phyloP scores from a whole-genome alignment of 371 early-diverging fungal genomes.

The Parasitella parasitica region DNA sequence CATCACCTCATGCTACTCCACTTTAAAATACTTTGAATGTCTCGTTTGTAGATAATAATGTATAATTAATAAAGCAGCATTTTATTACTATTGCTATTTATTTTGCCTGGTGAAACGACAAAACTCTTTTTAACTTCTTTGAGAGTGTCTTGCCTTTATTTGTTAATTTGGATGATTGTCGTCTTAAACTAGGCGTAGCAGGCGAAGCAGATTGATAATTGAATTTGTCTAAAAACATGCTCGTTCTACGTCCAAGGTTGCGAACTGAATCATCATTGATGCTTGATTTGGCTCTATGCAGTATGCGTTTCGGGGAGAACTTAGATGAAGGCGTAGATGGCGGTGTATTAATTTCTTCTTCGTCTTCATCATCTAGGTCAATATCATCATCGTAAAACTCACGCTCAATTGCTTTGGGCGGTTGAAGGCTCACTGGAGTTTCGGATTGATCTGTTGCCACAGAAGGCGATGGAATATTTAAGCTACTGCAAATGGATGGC shows the following conservation, averaged over 20 bases:
- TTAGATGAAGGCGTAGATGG: constrained; percentile 1
- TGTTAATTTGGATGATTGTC: constrained; percentile 19
- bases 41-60: not conserved
- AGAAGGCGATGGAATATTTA: not conserved
- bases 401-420: not conserved
- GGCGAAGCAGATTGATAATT: not conserved
- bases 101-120: constrained; percentile 19
- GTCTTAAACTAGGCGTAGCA: constrained; percentile 7
- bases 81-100: not conserved
- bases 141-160: constrained; percentile 19
- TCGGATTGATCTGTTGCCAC: not conserved
- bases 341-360: not conserved
- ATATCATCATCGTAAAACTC: constrained; percentile 9
- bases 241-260: constrained; percentile 14
- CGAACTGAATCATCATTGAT: constrained; percentile 13
- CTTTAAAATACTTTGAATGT: not conserved
- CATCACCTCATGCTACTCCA: not conserved
- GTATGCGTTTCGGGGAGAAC: constrained; percentile 16
- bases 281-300: constrained; percentile 16
- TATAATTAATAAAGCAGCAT: not conserved
- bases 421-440: not conserved
- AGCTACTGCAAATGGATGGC: not conserved
- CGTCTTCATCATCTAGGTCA: not conserved
- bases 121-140: constrained; percentile 17
- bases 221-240: constrained; percentile 16